These are phyloP conservation scores for Pleurozium schreberi DNA, from an alignment of 225 moss, liverwort and hornwort species.

Conservation along the genomic window DNA sequence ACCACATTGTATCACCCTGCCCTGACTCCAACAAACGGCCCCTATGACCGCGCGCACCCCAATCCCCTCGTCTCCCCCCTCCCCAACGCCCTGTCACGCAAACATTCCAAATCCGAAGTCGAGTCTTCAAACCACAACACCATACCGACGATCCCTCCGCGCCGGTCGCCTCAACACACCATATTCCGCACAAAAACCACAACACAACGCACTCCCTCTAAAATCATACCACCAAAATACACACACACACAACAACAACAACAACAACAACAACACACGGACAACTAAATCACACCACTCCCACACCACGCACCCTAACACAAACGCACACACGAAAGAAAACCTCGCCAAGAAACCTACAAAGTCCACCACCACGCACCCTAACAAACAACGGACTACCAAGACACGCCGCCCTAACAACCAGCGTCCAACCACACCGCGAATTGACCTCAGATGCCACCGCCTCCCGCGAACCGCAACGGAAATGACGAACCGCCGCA, in stretches of 20 bases:
- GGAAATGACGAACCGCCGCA: constrained; percentile 10
- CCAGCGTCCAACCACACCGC: neutral
- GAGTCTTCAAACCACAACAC: neutral
- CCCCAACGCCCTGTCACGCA: neutral
- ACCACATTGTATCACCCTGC: constrained; percentile 41
- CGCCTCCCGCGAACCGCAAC: neutral
- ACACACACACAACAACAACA: no score
- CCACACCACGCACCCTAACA: neutral
- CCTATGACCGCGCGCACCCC: neutral
- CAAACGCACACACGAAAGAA: neutral
- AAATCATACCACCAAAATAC: neutral
- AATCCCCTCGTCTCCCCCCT: neutral
- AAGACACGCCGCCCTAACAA: neutral
- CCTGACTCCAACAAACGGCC: neutral
- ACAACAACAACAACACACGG: no score
- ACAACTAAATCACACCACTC: neutral
- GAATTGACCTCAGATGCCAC: neutral
- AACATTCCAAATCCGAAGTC: neutral
- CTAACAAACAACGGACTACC: neutral
- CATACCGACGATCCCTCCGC: neutral
- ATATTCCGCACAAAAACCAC: neutral
- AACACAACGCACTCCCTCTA: neutral
- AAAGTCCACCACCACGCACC: neutral
- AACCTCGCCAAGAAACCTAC: neutral
- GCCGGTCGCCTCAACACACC: neutral